Percentiles rank a stretch among this genome's conserved stretches.
Conservation (phyloP, 768 basidiomycete species). For the Fomitopsis serialis region DNA sequence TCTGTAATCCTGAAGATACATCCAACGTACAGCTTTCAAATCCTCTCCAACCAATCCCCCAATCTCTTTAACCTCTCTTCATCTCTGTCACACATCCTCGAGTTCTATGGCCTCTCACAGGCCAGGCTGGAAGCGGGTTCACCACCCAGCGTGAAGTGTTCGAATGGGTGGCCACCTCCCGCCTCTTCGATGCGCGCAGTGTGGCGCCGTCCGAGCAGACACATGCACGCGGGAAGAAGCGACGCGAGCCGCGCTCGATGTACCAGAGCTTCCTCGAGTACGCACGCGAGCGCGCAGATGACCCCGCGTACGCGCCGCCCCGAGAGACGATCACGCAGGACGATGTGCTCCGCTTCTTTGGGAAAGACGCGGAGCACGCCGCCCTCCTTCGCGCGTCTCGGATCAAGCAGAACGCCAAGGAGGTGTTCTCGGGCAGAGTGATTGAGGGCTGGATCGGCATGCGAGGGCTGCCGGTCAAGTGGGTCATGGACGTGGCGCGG, state of each 20-base stretch:
- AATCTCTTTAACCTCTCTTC: constrained; percentile 43
- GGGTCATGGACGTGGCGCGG: constrained; percentile 19
- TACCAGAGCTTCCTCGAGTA: constrained; percentile 53
- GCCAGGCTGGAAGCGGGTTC: constrained; percentile 50
- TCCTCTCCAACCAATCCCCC: constrained; percentile 26
- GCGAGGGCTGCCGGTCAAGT: constrained; percentile 15
- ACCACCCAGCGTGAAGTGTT: constrained; percentile 47
- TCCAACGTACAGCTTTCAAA: constrained; percentile 24
- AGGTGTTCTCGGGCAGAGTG: constrained; percentile 18
- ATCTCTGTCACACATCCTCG: constrained; percentile 43
- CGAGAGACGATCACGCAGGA: background rate
- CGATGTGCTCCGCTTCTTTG: constrained; percentile 9
- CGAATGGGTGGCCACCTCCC: constrained; percentile 49
- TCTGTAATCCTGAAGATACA: background rate
- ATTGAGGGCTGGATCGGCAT: constrained; percentile 20
- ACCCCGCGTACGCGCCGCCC: too few species aligned
- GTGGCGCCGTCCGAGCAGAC: constrained; percentile 24
- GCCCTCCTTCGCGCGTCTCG: constrained; percentile 20
- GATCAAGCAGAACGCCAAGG: constrained; percentile 19
- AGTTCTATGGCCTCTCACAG: constrained; percentile 55
- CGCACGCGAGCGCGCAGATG: constrained; percentile 26
- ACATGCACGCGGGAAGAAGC: constrained; percentile 34
- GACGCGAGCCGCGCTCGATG: constrained; percentile 46
- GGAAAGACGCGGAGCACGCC: constrained; percentile 19
- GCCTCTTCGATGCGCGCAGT: constrained; percentile 42